A percentile compares a stretch with the other conserved stretches of the same genome.
phyloP scores from a whole-genome alignment of 2,329 filamentous ascomycete species.

The Zymoseptoria brevis region DNA sequence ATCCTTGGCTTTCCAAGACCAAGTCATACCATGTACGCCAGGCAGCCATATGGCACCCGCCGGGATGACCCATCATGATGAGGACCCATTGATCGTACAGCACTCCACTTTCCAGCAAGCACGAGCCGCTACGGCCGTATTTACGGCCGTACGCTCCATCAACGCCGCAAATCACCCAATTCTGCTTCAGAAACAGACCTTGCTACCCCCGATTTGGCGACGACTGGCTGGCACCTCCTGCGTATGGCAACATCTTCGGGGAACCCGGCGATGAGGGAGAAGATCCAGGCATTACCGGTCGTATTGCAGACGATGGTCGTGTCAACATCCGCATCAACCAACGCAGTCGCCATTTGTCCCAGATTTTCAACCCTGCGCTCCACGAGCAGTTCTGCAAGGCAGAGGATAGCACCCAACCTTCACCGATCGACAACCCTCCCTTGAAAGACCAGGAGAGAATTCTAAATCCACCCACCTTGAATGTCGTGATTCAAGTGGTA shows the following conservation, averaged over 20 bases:
- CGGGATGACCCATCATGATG: no score
- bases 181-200: constrained; percentile 7
- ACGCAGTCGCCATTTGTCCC: constrained; percentile 56
- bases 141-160: not conserved
- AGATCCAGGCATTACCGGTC: constrained; percentile 33
- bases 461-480: constrained; percentile 41
- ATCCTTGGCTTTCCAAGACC: no score
- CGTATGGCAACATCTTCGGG: constrained; percentile 33
- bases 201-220: constrained; percentile 5
- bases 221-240: constrained; percentile 32
- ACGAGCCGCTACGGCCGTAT: not conserved
- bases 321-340: constrained; percentile 75
- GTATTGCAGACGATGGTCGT: constrained; percentile 57
- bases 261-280: constrained; percentile 31
- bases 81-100: no score
- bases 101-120: not conserved
- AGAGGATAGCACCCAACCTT: constrained; percentile 42
- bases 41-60: no score
- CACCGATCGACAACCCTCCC: constrained; percentile 60
- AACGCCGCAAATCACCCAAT: constrained; percentile 1
- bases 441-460: constrained; percentile 58
- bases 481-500: constrained; percentile 43
- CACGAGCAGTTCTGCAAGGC: constrained; percentile 45
- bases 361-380: constrained; percentile 59
- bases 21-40: no score